Evolutionary conservation across 352 stramenopile species (phyloP).

Genomic region (Phytophthora kernoviae): DNA sequence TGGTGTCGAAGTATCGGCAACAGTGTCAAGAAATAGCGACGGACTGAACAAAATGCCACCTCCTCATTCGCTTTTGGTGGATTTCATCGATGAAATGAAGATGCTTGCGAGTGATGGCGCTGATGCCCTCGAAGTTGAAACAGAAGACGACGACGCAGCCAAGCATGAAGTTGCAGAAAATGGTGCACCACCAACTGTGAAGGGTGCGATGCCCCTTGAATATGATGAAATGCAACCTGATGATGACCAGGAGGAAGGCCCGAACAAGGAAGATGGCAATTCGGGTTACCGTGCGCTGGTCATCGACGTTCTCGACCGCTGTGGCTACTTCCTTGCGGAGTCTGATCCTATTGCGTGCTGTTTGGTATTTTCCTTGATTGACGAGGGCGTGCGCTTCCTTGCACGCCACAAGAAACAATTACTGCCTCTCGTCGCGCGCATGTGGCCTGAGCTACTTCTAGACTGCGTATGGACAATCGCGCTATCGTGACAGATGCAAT

Average conservation of each 20-base stretch:
- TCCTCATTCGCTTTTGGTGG: slow-evolving; percentile 33
- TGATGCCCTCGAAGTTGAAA: slow-evolving; percentile 29
- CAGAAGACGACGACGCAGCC: slow-evolving; percentile 15
- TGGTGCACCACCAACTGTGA: slow-evolving; percentile 34
- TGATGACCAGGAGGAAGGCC: slow-evolving; percentile 26
- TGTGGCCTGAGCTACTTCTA: slow-evolving; percentile 76
- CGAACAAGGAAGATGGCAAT: slow-evolving; percentile 22
- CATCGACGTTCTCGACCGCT: slow-evolving; percentile 78
- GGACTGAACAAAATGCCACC: slow-evolving; percentile 10
- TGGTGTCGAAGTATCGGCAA: background rate
- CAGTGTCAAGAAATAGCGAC: slow-evolving; percentile 3
- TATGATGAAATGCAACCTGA: slow-evolving; percentile 46
- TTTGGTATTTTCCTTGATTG: slow-evolving; percentile 72
- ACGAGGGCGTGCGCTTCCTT: slow-evolving; percentile 64
- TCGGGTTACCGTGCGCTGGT: slow-evolving; percentile 56
- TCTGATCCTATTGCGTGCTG: slow-evolving; percentile 74
- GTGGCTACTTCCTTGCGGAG: slow-evolving; percentile 75
- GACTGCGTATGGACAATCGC: slow-evolving; percentile 57
- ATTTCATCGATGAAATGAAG: slow-evolving; percentile 75
- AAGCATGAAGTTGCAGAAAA: slow-evolving; percentile 10
- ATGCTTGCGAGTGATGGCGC: slow-evolving; percentile 44
- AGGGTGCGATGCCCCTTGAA: slow-evolving; percentile 75
- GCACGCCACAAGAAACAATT: slow-evolving; percentile 48
- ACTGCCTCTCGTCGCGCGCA: slow-evolving; percentile 73
- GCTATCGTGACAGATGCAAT: slow-evolving; percentile 68